These are phyloP conservation scores for Vitis labrusca DNA, from an alignment of 164 flowering plant genomes.

Conservation along the genomic window DNA sequence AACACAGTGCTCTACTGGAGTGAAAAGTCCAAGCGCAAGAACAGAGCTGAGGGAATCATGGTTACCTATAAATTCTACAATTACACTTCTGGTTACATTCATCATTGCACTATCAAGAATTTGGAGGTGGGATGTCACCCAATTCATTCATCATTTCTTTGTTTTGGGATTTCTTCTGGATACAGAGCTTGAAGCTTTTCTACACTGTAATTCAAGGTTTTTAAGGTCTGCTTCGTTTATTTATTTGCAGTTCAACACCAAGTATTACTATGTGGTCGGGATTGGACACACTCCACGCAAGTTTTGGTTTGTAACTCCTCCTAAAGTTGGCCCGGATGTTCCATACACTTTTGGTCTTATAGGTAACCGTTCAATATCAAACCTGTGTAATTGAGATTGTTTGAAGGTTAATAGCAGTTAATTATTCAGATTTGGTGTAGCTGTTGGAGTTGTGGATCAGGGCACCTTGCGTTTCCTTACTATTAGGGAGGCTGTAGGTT, in stretches of 20 bases:
- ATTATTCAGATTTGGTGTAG: neutral
- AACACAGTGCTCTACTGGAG: slow-evolving; percentile 49
- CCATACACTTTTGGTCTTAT: slow-evolving; percentile 64
- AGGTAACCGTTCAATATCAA: slow-evolving; percentile 25
- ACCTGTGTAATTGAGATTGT: neutral
- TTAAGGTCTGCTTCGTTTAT: too few species aligned
- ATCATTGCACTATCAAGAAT: slow-evolving; percentile 58
- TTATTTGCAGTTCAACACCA: slow-evolving; percentile 44
- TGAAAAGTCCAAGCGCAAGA: slow-evolving; percentile 28
- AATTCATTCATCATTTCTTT: neutral
- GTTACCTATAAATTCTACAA: slow-evolving; percentile 53
- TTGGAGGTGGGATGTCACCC: slow-evolving; percentile 42
- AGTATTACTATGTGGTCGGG: slow-evolving; percentile 57
- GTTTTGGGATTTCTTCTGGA: too few species aligned
- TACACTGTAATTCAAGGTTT: too few species aligned
- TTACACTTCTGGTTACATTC: slow-evolving; percentile 83
- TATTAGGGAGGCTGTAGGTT: too few species aligned
- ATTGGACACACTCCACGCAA: slow-evolving; percentile 29
- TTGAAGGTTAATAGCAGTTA: neutral
- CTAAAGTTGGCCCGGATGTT: slow-evolving; percentile 56
- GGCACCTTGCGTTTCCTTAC: too few species aligned
- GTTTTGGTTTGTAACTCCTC: slow-evolving; percentile 69
- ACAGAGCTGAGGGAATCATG: slow-evolving; percentile 30
- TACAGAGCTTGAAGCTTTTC: too few species aligned
- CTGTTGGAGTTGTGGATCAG: too few species aligned